phyloP scores from a whole-genome alignment of 768 basidiomycete genomes.

The Russula compacta region DNA sequence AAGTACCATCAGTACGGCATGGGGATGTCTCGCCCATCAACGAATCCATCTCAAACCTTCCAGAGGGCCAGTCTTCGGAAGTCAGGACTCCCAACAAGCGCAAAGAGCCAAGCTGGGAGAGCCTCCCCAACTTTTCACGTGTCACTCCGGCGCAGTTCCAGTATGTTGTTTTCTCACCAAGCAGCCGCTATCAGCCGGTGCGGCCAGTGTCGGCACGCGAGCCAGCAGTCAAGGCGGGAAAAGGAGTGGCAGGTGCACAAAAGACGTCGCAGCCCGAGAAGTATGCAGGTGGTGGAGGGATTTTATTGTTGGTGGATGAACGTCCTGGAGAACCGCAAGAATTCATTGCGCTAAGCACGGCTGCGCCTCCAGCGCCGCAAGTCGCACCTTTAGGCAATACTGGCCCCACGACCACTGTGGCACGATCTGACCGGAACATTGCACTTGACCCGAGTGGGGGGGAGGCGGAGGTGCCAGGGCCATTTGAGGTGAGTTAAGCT shows the following conservation, averaged over 20 bases:
- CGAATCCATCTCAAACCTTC: constrained; percentile 42
- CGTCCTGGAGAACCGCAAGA: constrained; percentile 63
- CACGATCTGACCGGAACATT: constrained; percentile 35
- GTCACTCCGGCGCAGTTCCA: constrained; percentile 84
- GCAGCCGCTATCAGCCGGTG: constrained; percentile 82
- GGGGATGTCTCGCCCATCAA: constrained; percentile 51
- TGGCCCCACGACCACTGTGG: constrained; percentile 24
- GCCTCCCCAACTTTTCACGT: constrained; percentile 78
- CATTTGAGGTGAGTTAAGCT: constrained; percentile 66
- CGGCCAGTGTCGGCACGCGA: constrained; percentile 54
- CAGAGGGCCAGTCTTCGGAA: constrained; percentile 34
- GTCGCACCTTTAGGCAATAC: constrained; percentile 27
- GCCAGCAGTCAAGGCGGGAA: constrained; percentile 17
- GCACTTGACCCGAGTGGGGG: constrained; percentile 60
- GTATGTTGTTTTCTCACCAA: constrained; percentile 74
- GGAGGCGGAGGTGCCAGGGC: constrained; percentile 65
- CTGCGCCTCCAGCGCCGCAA: constrained; percentile 21
- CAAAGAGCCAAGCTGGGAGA: constrained; percentile 75
- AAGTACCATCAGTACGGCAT: constrained; percentile 36
- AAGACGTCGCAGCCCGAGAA: constrained; percentile 40
- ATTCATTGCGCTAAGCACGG: constrained; percentile 52
- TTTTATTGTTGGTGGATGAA: constrained; percentile 72
- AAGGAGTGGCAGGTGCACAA: constrained; percentile 22
- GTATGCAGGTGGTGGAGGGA: constrained; percentile 77
- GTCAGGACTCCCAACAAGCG: constrained; percentile 39